Evolutionary conservation across 73 alveolate genomes (phyloP).

Genomic region (Tetrahymena malaccensis): DNA sequence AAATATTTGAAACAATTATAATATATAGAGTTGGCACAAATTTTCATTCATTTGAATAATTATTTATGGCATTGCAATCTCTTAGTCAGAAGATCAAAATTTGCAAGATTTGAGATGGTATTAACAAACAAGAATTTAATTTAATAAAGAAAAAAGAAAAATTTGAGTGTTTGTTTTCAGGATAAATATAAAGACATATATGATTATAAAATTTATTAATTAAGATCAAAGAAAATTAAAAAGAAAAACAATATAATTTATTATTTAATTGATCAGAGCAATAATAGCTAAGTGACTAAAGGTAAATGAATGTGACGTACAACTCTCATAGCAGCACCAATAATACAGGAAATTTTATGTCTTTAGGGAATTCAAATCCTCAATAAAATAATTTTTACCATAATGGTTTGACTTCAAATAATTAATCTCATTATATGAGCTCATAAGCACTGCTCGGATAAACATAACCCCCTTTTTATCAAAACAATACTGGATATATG

Average conservation of each 20-base stretch:
- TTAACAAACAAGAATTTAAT: not conserved
- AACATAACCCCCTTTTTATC: not conserved
- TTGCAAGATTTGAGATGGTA: not conserved
- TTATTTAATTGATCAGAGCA: not conserved
- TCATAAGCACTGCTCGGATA: not conserved
- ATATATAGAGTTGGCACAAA: no score
- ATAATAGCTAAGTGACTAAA: not conserved
- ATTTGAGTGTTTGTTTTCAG: not conserved
- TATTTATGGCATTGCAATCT: no score
- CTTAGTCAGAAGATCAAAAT: no score
- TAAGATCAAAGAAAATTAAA: not conserved
- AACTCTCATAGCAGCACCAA: not conserved
- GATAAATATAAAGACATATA: not conserved
- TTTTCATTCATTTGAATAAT: not conserved
- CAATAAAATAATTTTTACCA: not conserved
- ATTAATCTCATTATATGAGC: not conserved
- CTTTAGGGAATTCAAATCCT: not conserved
- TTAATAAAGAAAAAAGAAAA: not conserved
- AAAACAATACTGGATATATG: not conserved
- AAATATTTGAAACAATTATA: no score
- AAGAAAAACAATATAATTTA: not conserved
- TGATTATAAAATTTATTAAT: not conserved
- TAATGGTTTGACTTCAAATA: not conserved
- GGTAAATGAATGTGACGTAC: not conserved
- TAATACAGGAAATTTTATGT: not conserved